Conservation (phyloP, 768 basidiomycete species). For the Termitomyces titanicus region DNA sequence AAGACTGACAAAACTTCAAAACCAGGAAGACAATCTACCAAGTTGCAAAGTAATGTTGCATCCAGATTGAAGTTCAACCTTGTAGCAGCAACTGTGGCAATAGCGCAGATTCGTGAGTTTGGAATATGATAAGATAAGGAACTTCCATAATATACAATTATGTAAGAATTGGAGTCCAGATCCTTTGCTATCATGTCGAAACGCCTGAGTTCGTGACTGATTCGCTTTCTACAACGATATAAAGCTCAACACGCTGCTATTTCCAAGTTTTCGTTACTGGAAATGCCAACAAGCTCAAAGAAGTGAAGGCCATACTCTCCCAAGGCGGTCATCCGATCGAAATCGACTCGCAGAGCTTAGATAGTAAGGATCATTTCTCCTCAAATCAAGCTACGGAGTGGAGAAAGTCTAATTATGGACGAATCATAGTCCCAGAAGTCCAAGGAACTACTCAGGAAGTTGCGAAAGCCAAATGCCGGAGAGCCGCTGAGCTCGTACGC, state of each 20-base stretch:
- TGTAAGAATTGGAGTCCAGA: too few species aligned
- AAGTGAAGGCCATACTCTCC: conserved; percentile 81
- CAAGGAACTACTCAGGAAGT: conserved; percentile 93
- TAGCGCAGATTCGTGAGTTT: too few species aligned
- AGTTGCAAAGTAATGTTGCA: too few species aligned
- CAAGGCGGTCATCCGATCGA: conserved; percentile 62
- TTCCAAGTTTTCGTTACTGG: conserved; percentile 87
- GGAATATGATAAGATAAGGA: too few species aligned
- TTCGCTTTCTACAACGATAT: neutral
- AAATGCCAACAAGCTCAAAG: conserved; percentile 88
- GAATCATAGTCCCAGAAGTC: conserved; percentile 76
- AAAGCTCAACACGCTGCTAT: neutral
- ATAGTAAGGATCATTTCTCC: conserved; percentile 49
- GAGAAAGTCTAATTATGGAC: neutral
- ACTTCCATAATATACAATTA: too few species aligned
- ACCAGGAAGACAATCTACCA: too few species aligned
- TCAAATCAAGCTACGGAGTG: neutral
- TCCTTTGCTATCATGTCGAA: conserved; percentile 19
- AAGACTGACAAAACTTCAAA: too few species aligned
- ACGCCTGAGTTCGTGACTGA: conserved; percentile 15
- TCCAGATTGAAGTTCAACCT: too few species aligned
- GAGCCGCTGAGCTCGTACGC: conserved; percentile 77
- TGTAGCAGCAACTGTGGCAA: too few species aligned
- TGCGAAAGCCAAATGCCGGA: conserved; percentile 79
- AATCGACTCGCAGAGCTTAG: conserved; percentile 74